Conservation (phyloP, 164 flowering plant species). For the Aristolochia californica region DNA sequence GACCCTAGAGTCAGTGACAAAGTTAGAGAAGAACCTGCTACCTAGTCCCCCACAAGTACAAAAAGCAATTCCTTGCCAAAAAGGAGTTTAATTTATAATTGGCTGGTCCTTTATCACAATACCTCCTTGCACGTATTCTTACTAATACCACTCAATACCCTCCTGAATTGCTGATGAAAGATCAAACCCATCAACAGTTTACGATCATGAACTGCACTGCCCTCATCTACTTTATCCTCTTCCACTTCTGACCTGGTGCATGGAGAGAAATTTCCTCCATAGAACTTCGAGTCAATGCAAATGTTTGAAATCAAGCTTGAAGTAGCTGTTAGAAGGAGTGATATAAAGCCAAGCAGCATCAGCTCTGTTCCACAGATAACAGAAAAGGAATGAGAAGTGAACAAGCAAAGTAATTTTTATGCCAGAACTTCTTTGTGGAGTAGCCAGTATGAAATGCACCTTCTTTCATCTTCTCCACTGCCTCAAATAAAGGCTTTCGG, state of each 20-base stretch:
- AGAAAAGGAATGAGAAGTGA: slow-evolving; percentile 8
- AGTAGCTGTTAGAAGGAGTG: slow-evolving; percentile 91
- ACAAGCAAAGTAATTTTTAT: background rate
- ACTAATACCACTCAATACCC: slow-evolving; percentile 39
- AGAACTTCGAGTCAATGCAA: slow-evolving; percentile 84
- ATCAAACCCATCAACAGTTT: slow-evolving; percentile 40
- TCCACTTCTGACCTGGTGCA: slow-evolving; percentile 57
- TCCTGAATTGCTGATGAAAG: slow-evolving; percentile 38
- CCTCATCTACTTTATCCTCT: slow-evolving; percentile 28
- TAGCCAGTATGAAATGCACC: slow-evolving; percentile 26
- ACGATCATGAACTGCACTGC: slow-evolving; percentile 27
- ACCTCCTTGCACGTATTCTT: slow-evolving; percentile 68
- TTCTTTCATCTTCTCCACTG: slow-evolving; percentile 99
- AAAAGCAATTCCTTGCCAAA: background rate
- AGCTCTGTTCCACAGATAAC: slow-evolving; percentile 47
- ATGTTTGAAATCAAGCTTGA: slow-evolving; percentile 79
- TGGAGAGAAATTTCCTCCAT: slow-evolving; percentile 61
- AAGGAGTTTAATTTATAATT: background rate
- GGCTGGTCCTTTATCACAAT: slow-evolving; percentile 11
- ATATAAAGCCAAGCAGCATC: slow-evolving; percentile 97
- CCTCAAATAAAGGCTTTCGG: slow-evolving; percentile 79
- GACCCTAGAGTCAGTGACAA: slow-evolving; percentile 29
- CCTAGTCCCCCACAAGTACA: background rate
- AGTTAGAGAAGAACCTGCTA: background rate
- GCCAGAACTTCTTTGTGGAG: background rate